These are phyloP conservation scores for Carex kokanica DNA, from an alignment of 176 grass and related monocot genomes.

Conservation along the genomic window DNA sequence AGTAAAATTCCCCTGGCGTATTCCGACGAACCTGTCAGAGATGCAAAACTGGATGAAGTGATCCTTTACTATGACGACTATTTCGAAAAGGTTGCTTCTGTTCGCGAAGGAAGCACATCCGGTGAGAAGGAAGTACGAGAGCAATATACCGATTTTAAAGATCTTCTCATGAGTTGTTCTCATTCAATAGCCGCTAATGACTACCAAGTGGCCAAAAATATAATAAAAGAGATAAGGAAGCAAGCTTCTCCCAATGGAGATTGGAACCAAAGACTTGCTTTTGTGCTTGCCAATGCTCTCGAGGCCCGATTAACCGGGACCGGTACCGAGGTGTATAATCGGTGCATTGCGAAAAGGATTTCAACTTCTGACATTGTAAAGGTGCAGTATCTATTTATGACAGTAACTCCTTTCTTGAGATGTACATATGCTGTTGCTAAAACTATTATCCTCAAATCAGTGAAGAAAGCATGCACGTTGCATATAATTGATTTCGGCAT, in stretches of 20 bases:
- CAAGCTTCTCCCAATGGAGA: conserved; percentile 22
- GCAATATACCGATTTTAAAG: not conserved
- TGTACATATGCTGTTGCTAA: not conserved
- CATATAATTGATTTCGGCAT: conserved; percentile 17
- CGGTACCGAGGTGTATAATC: conserved; percentile 19
- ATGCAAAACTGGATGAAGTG: conserved; percentile 25
- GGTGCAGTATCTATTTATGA: conserved; percentile 17
- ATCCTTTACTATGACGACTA: conserved; percentile 22
- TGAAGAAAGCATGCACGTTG: not conserved
- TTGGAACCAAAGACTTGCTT: conserved; percentile 25
- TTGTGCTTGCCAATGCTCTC: conserved; percentile 17
- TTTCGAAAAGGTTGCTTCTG: not conserved
- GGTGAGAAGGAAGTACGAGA: not conserved
- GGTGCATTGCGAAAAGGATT: conserved; percentile 18
- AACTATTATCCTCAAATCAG: not conserved
- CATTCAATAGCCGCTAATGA: conserved; percentile 31
- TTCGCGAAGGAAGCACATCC: conserved; percentile 2
- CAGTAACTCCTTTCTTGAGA: not conserved
- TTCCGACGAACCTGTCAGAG: conserved; percentile 9
- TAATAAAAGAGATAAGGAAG: conserved; percentile 26
- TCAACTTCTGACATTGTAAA: conserved; percentile 28
- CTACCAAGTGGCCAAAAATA: not conserved
- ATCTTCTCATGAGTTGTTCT: conserved; percentile 24
- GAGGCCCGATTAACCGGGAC: conserved; percentile 30
- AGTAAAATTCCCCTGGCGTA: conserved; percentile 4